A percentile compares a stretch with the other conserved stretches of the same genome.
Conservation (phyloP, 2,329 filamentous ascomycete genomes). For the Didymellaceae sp. region DNA sequence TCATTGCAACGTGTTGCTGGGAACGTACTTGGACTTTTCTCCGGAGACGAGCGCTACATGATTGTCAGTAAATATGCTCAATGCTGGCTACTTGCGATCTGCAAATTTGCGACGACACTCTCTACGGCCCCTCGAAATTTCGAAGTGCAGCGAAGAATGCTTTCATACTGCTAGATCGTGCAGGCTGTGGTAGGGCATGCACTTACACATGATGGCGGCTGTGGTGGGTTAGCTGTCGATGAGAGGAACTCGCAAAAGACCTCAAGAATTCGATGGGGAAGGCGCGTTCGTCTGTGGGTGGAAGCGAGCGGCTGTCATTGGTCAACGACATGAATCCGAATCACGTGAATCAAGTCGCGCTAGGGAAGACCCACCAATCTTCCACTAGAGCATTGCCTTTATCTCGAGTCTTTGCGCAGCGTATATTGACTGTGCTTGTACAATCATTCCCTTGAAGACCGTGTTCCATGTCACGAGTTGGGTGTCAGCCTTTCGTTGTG, state of each 20-base stretch:
- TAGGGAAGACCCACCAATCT: too few relatives aligned
- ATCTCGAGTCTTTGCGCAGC: too few relatives aligned
- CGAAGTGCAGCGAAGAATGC: background rate
- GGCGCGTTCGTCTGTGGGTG: constrained; percentile 22
- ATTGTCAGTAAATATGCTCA: constrained; percentile 36
- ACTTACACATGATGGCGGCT: constrained; percentile 51
- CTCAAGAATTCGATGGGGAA: constrained; percentile 19
- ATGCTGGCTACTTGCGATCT: constrained; percentile 2
- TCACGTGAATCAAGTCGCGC: background rate
- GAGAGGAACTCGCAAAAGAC: constrained; percentile 2
- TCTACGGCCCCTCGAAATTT: background rate
- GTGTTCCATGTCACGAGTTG: too few relatives aligned
- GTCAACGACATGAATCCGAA: background rate
- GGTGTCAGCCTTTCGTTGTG: too few relatives aligned
- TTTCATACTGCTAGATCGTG: constrained; percentile 6
- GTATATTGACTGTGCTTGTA: too few relatives aligned
- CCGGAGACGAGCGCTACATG: constrained; percentile 73
- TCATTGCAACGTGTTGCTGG: constrained; percentile 27
- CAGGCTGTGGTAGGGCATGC: constrained; percentile 8
- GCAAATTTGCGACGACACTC: constrained; percentile 13
- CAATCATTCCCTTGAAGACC: too few relatives aligned
- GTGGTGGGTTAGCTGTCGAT: constrained; percentile 41
- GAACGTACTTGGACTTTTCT: constrained; percentile 71
- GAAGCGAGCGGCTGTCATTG: background rate
- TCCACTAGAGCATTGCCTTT: too few relatives aligned